phyloP scores from a whole-genome alignment of 352 stramenopile genomes.

The Plasmopara viticola region DNA sequence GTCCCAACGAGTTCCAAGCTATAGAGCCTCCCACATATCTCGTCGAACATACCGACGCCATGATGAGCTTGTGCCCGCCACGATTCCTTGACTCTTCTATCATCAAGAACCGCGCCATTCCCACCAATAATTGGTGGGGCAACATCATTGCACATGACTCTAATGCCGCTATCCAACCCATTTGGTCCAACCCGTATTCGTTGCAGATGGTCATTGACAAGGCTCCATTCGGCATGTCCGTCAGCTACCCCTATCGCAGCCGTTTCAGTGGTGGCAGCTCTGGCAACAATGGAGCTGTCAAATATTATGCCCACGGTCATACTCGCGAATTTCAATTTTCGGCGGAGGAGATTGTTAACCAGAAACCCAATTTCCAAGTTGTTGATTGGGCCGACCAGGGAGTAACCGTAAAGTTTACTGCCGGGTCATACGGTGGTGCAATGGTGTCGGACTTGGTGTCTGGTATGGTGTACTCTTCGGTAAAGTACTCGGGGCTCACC shows the following conservation, averaged over 20 bases:
- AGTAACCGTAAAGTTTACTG: constrained; percentile 42
- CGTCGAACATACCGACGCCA: constrained; percentile 47
- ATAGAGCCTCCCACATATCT: constrained; percentile 30
- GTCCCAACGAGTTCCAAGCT: constrained; percentile 15
- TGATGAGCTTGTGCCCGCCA: constrained; percentile 42
- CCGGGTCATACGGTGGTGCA: constrained; percentile 12
- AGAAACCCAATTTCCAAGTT: constrained; percentile 45
- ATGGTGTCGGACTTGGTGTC: constrained; percentile 52
- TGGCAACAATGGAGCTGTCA: constrained; percentile 41
- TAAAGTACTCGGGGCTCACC: constrained; percentile 38
- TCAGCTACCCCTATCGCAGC: constrained; percentile 50
- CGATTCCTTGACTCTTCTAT: constrained; percentile 41
- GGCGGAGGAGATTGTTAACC: constrained; percentile 33
- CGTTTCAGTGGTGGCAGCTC: constrained; percentile 46
- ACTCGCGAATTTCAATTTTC: constrained; percentile 49
- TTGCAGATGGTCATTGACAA: constrained; percentile 34
- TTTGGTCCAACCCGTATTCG: constrained; percentile 59
- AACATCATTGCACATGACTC: constrained; percentile 55
- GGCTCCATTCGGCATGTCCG: constrained; percentile 40
- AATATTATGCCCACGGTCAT: constrained; percentile 52
- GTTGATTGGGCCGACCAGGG: constrained; percentile 50
- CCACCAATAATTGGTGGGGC: constrained; percentile 69
- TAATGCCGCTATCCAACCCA: constrained; percentile 30
- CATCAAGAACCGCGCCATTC: constrained; percentile 44
- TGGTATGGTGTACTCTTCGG: constrained; percentile 58